These are phyloP conservation scores for Russula sp. DNA, from an alignment of 768 basidiomycete species.

Conservation along the genomic window DNA sequence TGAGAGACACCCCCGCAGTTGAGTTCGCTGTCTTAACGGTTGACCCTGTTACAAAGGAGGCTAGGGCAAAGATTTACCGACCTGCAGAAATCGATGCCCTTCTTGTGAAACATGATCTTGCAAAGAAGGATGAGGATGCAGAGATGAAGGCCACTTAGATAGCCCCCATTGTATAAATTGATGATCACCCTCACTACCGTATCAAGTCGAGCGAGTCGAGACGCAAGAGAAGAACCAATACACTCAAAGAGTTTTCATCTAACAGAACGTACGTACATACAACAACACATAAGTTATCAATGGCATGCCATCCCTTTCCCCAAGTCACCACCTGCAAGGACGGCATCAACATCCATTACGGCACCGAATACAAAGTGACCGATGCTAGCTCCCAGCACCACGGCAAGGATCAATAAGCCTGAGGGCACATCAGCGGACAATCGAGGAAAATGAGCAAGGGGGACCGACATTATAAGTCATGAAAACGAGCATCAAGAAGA, in stretches of 20 bases:
- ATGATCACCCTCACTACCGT: slow-evolving; percentile 2
- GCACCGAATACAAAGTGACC: slow-evolving; percentile 79
- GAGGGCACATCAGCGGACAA: slow-evolving; percentile 12
- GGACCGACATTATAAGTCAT: slow-evolving; percentile 91
- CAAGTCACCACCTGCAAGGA: slow-evolving; percentile 44
- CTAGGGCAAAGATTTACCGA: slow-evolving; percentile 88
- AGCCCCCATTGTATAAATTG: slow-evolving; percentile 21
- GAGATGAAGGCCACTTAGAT: slow-evolving; percentile 63
- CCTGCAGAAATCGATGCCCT: slow-evolving; percentile 86
- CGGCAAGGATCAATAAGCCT: slow-evolving; percentile 88
- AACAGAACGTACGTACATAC: not conserved
- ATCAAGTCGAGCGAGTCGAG: not conserved
- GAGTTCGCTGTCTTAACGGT: slow-evolving; percentile 94
- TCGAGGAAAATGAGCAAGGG: not conserved
- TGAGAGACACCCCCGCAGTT: slow-evolving; percentile 48
- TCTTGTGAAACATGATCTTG: slow-evolving; percentile 72
- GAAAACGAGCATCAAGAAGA: slow-evolving; percentile 92
- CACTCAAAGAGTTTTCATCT: not conserved
- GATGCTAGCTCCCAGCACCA: slow-evolving; percentile 75
- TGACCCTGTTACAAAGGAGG: slow-evolving; percentile 70
- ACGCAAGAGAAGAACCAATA: not conserved
- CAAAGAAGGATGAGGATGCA: slow-evolving; percentile 81
- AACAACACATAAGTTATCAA: slow-evolving; percentile 41
- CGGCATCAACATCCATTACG: slow-evolving; percentile 58
- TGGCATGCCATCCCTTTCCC: slow-evolving; percentile 80